Conservation (phyloP, 768 basidiomycete genomes). For the Cystobasidiopsis lactophilus region DNA sequence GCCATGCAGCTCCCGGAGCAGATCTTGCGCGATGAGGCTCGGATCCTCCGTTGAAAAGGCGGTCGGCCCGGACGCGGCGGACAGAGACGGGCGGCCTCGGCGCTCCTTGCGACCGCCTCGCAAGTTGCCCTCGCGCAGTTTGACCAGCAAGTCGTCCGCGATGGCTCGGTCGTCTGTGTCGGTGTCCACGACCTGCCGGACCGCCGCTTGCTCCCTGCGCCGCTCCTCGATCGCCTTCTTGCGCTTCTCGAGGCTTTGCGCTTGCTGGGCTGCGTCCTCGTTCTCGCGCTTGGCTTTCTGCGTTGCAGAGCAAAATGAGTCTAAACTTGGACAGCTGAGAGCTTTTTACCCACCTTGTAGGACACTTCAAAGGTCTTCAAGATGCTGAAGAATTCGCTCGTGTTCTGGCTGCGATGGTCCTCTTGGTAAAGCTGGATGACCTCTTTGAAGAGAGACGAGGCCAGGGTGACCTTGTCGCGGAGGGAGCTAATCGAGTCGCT, state of each 20-base stretch:
- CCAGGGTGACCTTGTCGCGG: constrained; percentile 63
- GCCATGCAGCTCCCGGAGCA: neutral
- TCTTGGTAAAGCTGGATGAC: constrained; percentile 83
- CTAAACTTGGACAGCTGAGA: neutral
- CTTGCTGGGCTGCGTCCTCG: neutral
- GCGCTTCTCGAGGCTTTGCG: neutral
- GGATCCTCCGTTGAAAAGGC: neutral
- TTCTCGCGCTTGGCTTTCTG: constrained; percentile 9
- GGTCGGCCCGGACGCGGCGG: neutral
- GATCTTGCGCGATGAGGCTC: neutral
- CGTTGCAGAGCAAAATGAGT: neutral
- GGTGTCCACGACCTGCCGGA: neutral
- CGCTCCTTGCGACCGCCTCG: neutral
- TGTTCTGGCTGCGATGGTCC: constrained; percentile 42
- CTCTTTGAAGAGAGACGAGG: constrained; percentile 60
- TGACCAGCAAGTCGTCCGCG: constrained; percentile 6
- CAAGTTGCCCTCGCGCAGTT: constrained; percentile 1
- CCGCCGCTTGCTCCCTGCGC: neutral
- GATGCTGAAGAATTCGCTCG: constrained; percentile 72
- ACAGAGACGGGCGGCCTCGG: neutral
- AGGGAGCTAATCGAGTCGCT: constrained; percentile 56
- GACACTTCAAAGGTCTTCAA: constrained; percentile 95
- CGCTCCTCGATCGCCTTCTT: constrained; percentile 1
- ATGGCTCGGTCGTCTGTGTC: neutral
- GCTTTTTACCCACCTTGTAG: constrained; percentile 37